phyloP scores from a whole-genome alignment of 2,329 filamentous ascomycete species.

The Colletotrichum camelliae region DNA sequence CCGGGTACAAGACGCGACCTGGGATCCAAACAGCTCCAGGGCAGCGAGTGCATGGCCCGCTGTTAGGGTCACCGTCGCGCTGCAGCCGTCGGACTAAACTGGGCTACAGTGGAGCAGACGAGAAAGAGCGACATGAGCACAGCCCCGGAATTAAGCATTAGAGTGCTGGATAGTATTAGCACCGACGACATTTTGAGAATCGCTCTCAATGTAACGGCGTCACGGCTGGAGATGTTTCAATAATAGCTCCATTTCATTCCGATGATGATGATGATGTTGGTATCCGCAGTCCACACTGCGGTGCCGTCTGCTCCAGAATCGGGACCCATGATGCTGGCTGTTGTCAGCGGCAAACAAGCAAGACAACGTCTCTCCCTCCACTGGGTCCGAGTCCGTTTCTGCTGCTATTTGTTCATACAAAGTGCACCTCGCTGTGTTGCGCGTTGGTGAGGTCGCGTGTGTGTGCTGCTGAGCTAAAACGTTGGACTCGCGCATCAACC shows the following conservation, averaged over 20 bases:
- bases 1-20: neutral
- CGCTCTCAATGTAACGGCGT: neutral
- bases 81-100: neutral
- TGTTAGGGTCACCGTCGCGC: slow-evolving; percentile 10
- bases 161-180: neutral
- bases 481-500: neutral
- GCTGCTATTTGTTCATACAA: neutral
- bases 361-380: neutral
- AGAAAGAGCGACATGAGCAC: neutral
- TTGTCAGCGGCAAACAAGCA: neutral
- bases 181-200: neutral
- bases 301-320: neutral
- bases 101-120: neutral
- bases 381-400: neutral
- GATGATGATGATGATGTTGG: neutral
- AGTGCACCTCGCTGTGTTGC: neutral
- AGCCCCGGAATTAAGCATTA: slow-evolving; percentile 9
- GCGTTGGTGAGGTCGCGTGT: neutral
- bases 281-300: neutral
- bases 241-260: neutral
- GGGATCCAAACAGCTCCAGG: neutral
- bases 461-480: neutral
- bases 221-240: neutral
- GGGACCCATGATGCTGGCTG: neutral
- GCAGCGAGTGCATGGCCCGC: neutral